phyloP scores from a whole-genome alignment of 139 green algal species.

The Ulvella scutata region DNA sequence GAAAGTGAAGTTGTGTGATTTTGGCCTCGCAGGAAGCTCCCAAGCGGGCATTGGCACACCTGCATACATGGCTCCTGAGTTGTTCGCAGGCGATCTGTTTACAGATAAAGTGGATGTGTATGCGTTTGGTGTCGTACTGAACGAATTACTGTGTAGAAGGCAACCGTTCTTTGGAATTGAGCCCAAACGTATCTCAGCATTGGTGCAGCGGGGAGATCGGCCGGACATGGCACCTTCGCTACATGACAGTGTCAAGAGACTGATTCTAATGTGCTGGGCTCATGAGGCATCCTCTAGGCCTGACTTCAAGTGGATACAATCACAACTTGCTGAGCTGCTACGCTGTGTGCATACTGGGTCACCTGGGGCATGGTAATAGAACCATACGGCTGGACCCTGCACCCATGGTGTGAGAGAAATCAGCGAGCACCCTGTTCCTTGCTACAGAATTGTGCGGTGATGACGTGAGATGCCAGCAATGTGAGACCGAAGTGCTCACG shows the following conservation, averaged over 20 bases:
- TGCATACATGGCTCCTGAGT: constrained; percentile 57
- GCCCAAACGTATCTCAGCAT: background rate
- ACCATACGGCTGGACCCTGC: too few species aligned
- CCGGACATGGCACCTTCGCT: background rate
- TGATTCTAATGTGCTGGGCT: background rate
- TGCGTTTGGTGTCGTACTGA: constrained; percentile 60
- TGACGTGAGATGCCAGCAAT: too few species aligned
- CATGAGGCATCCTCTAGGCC: background rate
- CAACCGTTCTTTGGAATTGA: constrained; percentile 6
- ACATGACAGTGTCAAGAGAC: background rate
- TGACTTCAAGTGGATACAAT: background rate
- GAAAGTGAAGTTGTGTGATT: constrained; percentile 42
- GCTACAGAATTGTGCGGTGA: too few species aligned
- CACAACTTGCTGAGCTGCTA: too few species aligned
- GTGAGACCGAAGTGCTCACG: too few species aligned
- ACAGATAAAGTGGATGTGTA: constrained; percentile 65
- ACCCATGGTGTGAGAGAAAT: too few species aligned
- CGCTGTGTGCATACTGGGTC: too few species aligned
- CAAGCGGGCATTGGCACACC: constrained; percentile 35
- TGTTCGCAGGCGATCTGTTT: constrained; percentile 32
- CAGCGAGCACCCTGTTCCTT: too few species aligned
- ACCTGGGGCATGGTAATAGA: too few species aligned
- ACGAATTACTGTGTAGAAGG: constrained; percentile 29
- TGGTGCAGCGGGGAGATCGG: background rate
- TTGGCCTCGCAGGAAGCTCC: constrained; percentile 23